phyloP scores from a whole-genome alignment of 306 rosid genomes.

The Quercus aquifolioides region DNA sequence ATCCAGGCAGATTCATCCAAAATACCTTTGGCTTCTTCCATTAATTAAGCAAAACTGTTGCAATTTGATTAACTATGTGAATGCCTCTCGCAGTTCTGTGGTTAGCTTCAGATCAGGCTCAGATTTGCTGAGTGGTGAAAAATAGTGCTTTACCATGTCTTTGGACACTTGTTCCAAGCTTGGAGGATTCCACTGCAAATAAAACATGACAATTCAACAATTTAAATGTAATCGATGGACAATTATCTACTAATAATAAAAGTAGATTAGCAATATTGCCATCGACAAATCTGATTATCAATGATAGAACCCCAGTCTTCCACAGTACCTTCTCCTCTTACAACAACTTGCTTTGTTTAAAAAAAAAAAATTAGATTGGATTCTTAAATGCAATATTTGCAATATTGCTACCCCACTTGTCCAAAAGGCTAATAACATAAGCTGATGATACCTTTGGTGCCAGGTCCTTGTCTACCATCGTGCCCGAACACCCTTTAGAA shows the following conservation, averaged over 20 bases:
- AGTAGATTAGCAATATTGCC: not conserved
- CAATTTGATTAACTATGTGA: no score
- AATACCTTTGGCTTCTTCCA: not conserved
- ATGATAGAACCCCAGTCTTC: not conserved
- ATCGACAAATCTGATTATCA: not conserved
- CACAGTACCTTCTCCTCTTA: not conserved
- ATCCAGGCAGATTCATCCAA: not conserved
- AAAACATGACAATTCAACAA: not conserved
- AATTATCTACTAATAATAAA: not conserved
- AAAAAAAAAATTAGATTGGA: no score
- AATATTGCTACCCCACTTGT: not conserved
- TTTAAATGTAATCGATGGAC: not conserved
- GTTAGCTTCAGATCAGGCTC: no score
- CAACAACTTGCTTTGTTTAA: no score
- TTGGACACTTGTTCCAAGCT: no score
- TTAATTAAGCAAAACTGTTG: no score
- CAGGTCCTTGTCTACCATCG: no score
- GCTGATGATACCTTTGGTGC: slow-evolving; percentile 63
- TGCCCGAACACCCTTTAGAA: slow-evolving; percentile 28
- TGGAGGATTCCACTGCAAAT: slow-evolving; percentile 72
- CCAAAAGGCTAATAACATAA: not conserved
- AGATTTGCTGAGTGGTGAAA: no score
- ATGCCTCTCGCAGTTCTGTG: no score
- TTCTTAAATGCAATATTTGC: no score
- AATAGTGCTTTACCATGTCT: no score